Conservation (phyloP, 352 stramenopile genomes). For the Peronosclerospora sorghi region DNA sequence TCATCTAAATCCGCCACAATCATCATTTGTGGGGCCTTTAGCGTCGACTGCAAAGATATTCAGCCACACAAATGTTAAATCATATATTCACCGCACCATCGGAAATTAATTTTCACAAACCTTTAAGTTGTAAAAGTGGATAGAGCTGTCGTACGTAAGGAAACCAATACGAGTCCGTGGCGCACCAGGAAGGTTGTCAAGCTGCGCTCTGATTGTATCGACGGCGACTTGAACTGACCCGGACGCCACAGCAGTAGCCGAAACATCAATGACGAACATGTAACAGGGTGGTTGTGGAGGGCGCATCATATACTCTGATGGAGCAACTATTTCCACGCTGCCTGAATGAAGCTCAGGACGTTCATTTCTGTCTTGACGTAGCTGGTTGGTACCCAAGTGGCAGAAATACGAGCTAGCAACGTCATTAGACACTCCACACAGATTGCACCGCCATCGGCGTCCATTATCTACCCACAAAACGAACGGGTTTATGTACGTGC, state of each 20-base stretch:
- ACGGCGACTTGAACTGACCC: conserved; percentile 60
- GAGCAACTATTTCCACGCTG: conserved; percentile 79
- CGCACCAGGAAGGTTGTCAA: conserved; percentile 65
- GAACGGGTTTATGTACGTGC: conserved; percentile 86
- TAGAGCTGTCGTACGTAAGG: conserved; percentile 74
- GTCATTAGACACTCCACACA: conserved; percentile 83
- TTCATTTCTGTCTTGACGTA: conserved; percentile 89
- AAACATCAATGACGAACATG: conserved; percentile 87
- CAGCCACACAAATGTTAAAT: background rate
- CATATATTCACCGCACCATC: background rate
- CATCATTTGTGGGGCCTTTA: conserved; percentile 86
- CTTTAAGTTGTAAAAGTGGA: conserved; percentile 88
- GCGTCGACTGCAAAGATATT: conserved; percentile 27
- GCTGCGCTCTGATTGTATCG: conserved; percentile 70
- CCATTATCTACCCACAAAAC: conserved; percentile 86
- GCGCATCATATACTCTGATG: conserved; percentile 86
- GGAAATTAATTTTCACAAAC: conserved; percentile 10
- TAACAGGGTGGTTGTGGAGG: conserved; percentile 79
- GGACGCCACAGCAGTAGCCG: conserved; percentile 53
- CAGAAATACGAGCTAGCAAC: conserved; percentile 96
- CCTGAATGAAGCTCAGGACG: conserved; percentile 65
- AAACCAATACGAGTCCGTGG: conserved; percentile 77
- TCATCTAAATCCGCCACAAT: conserved; percentile 81
- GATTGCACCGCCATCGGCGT: conserved; percentile 79
- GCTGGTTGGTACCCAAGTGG: conserved; percentile 91